Conservation (phyloP, 257 asterid genomes). For the Prunella vulgaris region DNA sequence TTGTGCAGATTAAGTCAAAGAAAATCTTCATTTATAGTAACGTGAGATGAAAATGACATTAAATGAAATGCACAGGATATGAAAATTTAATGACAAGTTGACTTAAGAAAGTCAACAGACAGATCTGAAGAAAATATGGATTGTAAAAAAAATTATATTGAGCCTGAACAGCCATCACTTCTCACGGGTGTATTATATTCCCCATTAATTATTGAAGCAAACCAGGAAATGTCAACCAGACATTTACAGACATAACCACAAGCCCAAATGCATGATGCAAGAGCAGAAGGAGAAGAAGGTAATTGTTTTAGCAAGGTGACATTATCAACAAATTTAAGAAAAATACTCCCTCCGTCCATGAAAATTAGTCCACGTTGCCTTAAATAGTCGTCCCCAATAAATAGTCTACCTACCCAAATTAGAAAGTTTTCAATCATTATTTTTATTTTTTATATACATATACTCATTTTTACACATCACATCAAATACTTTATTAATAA, state of each 20-base stretch:
- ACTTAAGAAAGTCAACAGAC: slow-evolving; percentile 26
- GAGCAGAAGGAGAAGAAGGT: neutral
- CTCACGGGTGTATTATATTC: neutral
- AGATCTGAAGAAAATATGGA: slow-evolving; percentile 5
- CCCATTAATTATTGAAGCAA: neutral
- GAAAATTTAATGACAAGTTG: slow-evolving; percentile 20
- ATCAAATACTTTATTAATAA: too few species aligned
- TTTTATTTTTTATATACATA: too few species aligned
- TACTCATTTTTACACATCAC: too few species aligned
- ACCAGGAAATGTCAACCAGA: neutral
- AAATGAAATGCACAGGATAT: neutral
- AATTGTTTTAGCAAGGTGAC: neutral
- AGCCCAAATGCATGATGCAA: neutral
- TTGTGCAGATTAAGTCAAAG: slow-evolving; percentile 11
- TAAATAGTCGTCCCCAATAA: too few species aligned
- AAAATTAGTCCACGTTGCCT: too few species aligned
- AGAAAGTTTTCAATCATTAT: too few species aligned
- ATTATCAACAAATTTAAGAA: neutral
- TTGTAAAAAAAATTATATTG: neutral
- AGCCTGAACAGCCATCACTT: neutral
- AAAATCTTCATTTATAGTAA: slow-evolving; percentile 14
- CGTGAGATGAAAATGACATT: slow-evolving; percentile 16
- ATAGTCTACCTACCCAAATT: too few species aligned
- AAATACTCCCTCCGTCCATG: too few species aligned
- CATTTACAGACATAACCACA: slow-evolving; percentile 1